These are phyloP conservation scores for Cryphonectria radicalis DNA, from an alignment of 2,329 filamentous ascomycete species.

Conservation along the genomic window DNA sequence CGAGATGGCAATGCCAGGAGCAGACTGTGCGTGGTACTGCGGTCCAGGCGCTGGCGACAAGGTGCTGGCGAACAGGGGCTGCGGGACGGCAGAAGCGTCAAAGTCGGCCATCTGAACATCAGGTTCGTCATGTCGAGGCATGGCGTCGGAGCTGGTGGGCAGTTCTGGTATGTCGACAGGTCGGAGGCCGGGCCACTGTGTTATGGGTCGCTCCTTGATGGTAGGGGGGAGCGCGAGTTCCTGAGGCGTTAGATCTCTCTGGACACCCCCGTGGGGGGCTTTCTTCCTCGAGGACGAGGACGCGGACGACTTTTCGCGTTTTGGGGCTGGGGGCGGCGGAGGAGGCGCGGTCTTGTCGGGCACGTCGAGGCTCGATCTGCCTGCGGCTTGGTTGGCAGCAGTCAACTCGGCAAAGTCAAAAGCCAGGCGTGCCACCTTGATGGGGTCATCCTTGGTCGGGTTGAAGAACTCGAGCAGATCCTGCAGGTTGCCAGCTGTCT, in stretches of 20 bases:
- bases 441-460: constrained; percentile 59
- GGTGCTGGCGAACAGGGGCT: constrained; percentile 23
- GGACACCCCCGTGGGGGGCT: constrained; percentile 15
- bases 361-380: constrained; percentile 20
- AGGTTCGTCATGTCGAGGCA: constrained; percentile 18
- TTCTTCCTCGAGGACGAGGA: constrained; percentile 22
- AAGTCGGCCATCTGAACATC: constrained; percentile 23
- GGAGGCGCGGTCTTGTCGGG: constrained; percentile 22
- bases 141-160: constrained; percentile 14
- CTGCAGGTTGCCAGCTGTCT: constrained; percentile 65
- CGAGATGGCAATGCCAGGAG: constrained; percentile 26
- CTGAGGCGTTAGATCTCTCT: constrained; percentile 10
- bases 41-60: constrained; percentile 23
- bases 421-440: constrained; percentile 60
- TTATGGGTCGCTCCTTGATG: constrained; percentile 24
- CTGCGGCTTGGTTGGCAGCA: constrained; percentile 21
- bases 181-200: constrained; percentile 25
- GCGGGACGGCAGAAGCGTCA: constrained; percentile 26
- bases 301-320: constrained; percentile 23
- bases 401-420: constrained; percentile 56
- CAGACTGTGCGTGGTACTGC: constrained; percentile 5
- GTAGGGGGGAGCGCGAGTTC: constrained; percentile 16
- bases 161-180: constrained; percentile 22
- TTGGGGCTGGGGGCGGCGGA: constrained; percentile 25
- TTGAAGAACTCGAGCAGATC: constrained; percentile 70